These are phyloP conservation scores for Populus hybrid DNA, from an alignment of 441 rosid species.

Conservation along the genomic window DNA sequence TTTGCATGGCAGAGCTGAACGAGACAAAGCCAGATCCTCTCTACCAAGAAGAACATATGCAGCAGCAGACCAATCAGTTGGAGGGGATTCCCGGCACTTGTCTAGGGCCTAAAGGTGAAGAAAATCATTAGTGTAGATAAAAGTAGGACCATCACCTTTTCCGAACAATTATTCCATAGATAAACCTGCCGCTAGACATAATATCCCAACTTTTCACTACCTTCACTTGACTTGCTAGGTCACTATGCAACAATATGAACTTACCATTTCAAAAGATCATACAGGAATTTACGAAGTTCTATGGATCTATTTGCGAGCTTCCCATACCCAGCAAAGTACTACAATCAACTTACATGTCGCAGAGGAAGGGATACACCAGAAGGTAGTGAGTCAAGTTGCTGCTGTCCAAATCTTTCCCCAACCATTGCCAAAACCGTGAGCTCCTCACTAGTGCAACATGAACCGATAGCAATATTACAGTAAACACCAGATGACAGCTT, in stretches of 20 bases:
- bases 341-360: conserved; percentile 77
- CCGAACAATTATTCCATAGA: neutral
- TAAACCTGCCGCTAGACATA: neutral
- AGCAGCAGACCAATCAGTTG: conserved; percentile 92
- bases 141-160: neutral
- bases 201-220: neutral
- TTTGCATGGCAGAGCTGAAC: conserved; percentile 50
- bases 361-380: conserved; percentile 92
- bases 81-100: conserved; percentile 94
- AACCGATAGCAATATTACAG: conserved; percentile 76
- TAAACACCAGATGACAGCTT: conserved; percentile 75
- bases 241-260: neutral
- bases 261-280: neutral
- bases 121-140: conserved; percentile 2
- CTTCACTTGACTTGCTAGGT: neutral
- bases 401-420: conserved; percentile 95
- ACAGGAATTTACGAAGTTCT: neutral
- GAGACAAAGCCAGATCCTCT: conserved; percentile 84
- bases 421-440: conserved; percentile 92
- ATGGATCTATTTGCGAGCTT: neutral
- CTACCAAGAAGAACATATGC: conserved; percentile 97
- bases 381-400: conserved; percentile 85
- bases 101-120: conserved; percentile 67
- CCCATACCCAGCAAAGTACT: conserved; percentile 2
- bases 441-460: conserved; percentile 74